Conservation (phyloP, 257 asterid genomes). For the Capsicum pubescens region DNA sequence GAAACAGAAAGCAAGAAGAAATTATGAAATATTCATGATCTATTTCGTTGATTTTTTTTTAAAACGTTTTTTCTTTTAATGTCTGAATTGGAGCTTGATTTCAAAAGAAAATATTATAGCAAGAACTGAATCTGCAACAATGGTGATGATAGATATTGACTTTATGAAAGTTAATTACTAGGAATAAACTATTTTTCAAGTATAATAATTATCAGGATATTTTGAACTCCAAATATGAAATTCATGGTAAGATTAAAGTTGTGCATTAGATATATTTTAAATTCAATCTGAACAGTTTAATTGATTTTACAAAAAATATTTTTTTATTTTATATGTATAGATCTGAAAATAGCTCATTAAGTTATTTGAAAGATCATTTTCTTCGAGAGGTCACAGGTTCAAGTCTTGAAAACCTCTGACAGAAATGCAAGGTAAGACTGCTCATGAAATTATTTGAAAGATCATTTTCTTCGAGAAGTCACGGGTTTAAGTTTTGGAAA, state of each 20-base stretch:
- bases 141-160: neutral
- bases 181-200: neutral
- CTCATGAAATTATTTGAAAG: neutral
- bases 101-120: no score
- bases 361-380: neutral
- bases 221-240: neutral
- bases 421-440: no score
- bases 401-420: no score
- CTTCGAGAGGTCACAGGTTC: neutral
- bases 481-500: no score
- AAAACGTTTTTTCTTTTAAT: no score
- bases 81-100: no score
- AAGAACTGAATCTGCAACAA: no score
- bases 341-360: neutral
- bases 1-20: neutral
- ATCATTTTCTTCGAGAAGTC: neutral
- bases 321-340: neutral
- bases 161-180: neutral
- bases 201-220: neutral
- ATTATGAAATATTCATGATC: neutral
- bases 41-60: neutral
- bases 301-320: neutral
- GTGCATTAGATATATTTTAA: neutral
- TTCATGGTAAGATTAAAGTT: neutral
- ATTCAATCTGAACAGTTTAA: neutral